These are phyloP conservation scores for Neurospora hispaniola DNA, from an alignment of 495 filamentous ascomycete species.

Conservation along the genomic window DNA sequence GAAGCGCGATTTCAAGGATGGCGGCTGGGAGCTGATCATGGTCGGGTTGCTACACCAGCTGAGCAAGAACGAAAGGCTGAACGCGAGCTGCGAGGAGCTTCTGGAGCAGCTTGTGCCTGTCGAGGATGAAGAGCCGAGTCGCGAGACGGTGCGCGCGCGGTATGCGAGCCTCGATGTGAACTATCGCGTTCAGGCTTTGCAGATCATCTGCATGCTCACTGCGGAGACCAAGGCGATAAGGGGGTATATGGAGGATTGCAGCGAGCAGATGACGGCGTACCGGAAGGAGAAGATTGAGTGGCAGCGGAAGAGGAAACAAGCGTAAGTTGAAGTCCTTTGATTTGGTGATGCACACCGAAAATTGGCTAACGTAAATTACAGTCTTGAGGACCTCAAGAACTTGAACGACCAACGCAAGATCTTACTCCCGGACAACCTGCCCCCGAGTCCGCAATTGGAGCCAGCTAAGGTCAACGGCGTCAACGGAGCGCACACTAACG, in stretches of 20 bases:
- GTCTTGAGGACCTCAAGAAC: constrained; percentile 69
- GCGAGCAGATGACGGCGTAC: constrained; percentile 81
- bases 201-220: constrained; percentile 82
- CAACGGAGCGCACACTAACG: constrained; percentile 6
- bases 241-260: constrained; percentile 81
- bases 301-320: constrained; percentile 70
- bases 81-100: constrained; percentile 67
- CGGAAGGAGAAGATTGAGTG: constrained; percentile 92
- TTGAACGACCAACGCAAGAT: constrained; percentile 83
- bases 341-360: background rate
- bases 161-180: constrained; percentile 75
- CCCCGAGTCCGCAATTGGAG: constrained; percentile 53
- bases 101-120: constrained; percentile 69
- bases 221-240: constrained; percentile 75
- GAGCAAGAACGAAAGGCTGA: constrained; percentile 58
- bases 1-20: constrained; percentile 77
- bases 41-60: constrained; percentile 79
- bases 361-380: constrained; percentile 26
- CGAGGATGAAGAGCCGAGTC: constrained; percentile 53
- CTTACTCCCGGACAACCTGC: constrained; percentile 64
- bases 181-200: constrained; percentile 63
- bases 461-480: constrained; percentile 29
- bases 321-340: constrained; percentile 46
- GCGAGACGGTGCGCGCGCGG: constrained; percentile 56
- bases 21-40: constrained; percentile 85